These are phyloP conservation scores for Starmera quercuum DNA, from an alignment of 805 yeast genomes.

Conservation along the genomic window DNA sequence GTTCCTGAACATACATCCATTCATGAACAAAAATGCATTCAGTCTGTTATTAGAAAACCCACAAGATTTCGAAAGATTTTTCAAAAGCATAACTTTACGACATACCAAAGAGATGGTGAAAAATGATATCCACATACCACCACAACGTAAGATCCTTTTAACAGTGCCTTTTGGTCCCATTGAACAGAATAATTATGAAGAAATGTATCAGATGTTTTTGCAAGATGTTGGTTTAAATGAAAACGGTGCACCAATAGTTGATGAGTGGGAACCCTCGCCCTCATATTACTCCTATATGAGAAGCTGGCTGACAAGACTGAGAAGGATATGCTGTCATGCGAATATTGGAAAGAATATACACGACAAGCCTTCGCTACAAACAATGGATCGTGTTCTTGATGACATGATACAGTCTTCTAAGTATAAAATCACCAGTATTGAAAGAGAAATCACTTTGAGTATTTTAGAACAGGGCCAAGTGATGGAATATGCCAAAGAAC, in stretches of 20 bases:
- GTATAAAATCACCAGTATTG: slow-evolving; percentile 38
- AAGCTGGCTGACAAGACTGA: slow-evolving; percentile 57
- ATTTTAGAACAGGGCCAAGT: slow-evolving; percentile 62
- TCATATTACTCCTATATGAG: slow-evolving; percentile 42
- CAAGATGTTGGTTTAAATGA: slow-evolving; percentile 42
- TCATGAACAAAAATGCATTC: slow-evolving; percentile 20
- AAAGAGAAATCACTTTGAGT: slow-evolving; percentile 38
- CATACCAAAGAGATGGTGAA: slow-evolving; percentile 84
- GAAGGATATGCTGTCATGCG: slow-evolving; percentile 85
- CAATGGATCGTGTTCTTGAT: slow-evolving; percentile 61
- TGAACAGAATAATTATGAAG: slow-evolving; percentile 78
- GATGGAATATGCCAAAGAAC: slow-evolving; percentile 47
- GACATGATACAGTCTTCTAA: slow-evolving; percentile 54
- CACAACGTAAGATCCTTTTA: slow-evolving; percentile 63
- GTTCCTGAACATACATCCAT: slow-evolving; percentile 64
- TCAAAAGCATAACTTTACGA: slow-evolving; percentile 52
- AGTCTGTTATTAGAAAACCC: slow-evolving; percentile 4
- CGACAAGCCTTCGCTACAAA: slow-evolving; percentile 18
- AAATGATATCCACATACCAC: slow-evolving; percentile 69
- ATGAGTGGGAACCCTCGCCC: slow-evolving; percentile 40
- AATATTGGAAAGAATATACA: slow-evolving; percentile 26
- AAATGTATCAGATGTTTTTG: slow-evolving; percentile 52
- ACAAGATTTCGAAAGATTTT: slow-evolving; percentile 40
- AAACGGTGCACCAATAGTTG: slow-evolving; percentile 37
- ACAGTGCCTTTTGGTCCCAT: slow-evolving; percentile 72